Evolutionary conservation across 2,329 filamentous ascomycete species (phyloP), one percentile per base, ranked within the genome.

Genomic region (Pseudogymnoascus destructans): DNA sequence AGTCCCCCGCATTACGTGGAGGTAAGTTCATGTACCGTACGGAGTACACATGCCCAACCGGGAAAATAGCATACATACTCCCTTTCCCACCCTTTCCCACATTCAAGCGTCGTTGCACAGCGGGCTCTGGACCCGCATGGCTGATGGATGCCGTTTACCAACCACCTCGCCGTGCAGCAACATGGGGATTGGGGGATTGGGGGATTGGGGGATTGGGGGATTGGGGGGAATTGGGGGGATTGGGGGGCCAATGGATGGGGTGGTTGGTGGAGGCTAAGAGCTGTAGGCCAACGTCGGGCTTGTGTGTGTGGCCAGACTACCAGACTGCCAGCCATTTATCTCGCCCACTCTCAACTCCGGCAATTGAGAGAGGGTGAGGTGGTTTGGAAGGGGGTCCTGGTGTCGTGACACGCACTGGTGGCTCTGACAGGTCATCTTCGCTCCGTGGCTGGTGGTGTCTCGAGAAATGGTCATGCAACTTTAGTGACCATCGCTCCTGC

Each of bases 331-430:
- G 40, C 21, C 40, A 25, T 49, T 21, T 13, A 8, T 2, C 21
- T 49, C 21, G 4, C 15, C 3, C 38, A 6, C 17, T 32, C 11
- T 32, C 33, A 9, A 36, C 35, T 19, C 5, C 8, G 11, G 11
- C 17, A 21, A 13, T n/a, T 17, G 42, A 49, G 40, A 15, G 10
- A n/a, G 42, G 7, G 7, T 21, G 38, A n/a, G 46, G 46, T 25
- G 46, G 25, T 17, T 30, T 17, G n/a, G 23, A 30, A 52, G n/a
- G 46, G 46, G 46, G 6, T 4, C 5, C n/a, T 52, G 46, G 46
- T 52, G 46, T 52, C 46, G 46, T 52, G 46, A 52, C 25, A 52
- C 46, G 46, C 46, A 10, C 25, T 52, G 46, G 46, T 52, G 46
- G 46, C 25, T 30, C 10, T 52, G 46, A 52, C 46, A 52, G 46